A percentile compares a stretch with the other conserved stretches of the same genome.
These are phyloP conservation scores for Cryphonectria japonica DNA, from an alignment of 2,329 filamentous ascomycete species.

Conservation along the genomic window DNA sequence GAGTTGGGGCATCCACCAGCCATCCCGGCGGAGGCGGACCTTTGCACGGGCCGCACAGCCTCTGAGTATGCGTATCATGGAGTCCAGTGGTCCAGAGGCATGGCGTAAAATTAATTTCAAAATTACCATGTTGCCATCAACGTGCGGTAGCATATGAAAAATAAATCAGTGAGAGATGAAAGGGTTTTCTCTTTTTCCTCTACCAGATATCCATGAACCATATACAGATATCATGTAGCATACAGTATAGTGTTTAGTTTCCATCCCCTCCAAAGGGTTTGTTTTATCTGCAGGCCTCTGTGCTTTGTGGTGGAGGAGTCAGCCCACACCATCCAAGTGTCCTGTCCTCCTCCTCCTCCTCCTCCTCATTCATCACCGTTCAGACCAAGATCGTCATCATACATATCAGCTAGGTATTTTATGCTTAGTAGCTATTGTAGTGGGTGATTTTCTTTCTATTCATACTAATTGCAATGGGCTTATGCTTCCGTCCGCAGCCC, in stretches of 20 bases:
- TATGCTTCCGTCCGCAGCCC: neutral
- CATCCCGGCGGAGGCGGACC: no score
- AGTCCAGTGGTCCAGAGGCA: no score
- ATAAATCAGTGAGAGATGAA: no score
- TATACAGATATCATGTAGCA: no score
- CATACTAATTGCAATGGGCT: neutral
- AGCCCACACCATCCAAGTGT: neutral
- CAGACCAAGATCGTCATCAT: neutral
- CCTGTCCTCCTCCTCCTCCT: no score
- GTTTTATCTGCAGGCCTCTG: neutral
- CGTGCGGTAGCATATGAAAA: no score
- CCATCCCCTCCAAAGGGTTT: neutral
- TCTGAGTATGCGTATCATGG: no score
- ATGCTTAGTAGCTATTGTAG: neutral
- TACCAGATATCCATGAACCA: no score
- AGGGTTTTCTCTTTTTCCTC: no score
- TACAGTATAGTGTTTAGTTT: neutral
- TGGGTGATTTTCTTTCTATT: neutral
- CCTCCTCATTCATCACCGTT: neutral
- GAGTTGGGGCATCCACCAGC: neutral
- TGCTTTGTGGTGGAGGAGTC: neutral
- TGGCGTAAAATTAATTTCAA: neutral
- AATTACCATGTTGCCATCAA: neutral
- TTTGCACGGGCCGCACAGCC: no score
- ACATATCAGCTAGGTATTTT: neutral